Evolutionary conservation across 768 basidiomycete species (phyloP), one percentile per base, ranked within the genome.

Genomic region (Termitomyces bulborhizus): DNA sequence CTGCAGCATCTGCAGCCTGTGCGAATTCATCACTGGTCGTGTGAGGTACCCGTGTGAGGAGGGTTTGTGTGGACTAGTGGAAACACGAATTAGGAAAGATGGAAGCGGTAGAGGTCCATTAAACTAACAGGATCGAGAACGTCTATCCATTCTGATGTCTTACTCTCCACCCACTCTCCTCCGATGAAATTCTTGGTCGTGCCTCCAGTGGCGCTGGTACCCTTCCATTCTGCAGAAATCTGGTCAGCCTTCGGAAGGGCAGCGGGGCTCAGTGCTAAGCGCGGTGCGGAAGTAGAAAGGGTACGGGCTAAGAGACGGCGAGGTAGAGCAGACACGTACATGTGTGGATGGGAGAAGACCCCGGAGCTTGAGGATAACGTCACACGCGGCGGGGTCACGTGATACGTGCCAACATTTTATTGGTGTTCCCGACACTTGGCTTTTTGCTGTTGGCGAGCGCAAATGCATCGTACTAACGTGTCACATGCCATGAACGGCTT

Each of bases 121-220:
- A n/a, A 7, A 74, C 85, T 60, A 63, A 95, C 93, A 16, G 95
- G 96, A 73, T 98, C 96, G 50, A 84, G 73, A 3, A 97, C 82
- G 46, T 96, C 92, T 57, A 92, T 81, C 89, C 90, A 98, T 57
- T 87, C 77, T 1, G 77, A 70, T 18, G 88, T 71, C 63, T 81
- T 81, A 73, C 90, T 93, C 63, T 95, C 88, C 8, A 87, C 77
- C 63, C 94, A 98, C 71, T 93, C 80, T 8, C 95, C 96, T 12
- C 83, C 88, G 56, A 98, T 90, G 70, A 87, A 93, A 69, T 93
- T 94, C 80, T 90, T 94, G 54, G 94, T 94, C 57, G 78, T 85
- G 29, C 82, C 88, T n/a, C 95, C 95, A 12, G 83, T 80, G 24
- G 88, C 86, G 55, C 79, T 88, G 2, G 95, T 95, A 41, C 95